Base-by-base conservation (phyloP, 495 filamentous ascomycete species). In the Hypoxylon cercidicola region DNA sequence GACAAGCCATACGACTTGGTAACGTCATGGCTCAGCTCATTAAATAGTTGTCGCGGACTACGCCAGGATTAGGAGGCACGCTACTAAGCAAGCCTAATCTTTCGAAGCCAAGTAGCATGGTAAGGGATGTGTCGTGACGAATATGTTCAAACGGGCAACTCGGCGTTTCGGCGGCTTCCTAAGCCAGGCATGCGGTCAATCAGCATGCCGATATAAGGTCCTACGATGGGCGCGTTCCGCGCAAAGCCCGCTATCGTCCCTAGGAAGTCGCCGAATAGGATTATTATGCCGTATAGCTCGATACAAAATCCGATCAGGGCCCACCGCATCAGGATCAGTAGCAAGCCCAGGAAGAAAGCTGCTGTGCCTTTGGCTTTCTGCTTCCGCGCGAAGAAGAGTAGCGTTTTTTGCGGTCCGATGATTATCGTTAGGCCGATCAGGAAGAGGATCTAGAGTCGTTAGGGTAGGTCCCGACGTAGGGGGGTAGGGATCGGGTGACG, bases 181-280 rank as follows among this genome's bases (percentile, higher is more conserved):
- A 89, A 79, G 10, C 88, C 86, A 55, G 61, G 61, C 15, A 85
- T 68, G 59, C 83, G 79, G 73, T 94, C 89, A 58, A 94, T 77
- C 3, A 77, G 82, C 62, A 82, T 72, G 63, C 89, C 88, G 69
- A 97, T 88, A 64, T 91, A 94, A 7, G 92, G 90, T 19, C 93
- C 93, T 9, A 97, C 79, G 11, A 97, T 86, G 0, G 95, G 95
- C 13, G 97, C 77, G 71, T 90, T 93, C 34, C 88, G 87, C 20
- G 90, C 89, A 73, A 98, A 97, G 54, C 91, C 86, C 0, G 88
- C 89, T 59, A 97, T 92, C 12, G 94, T 97, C n/a, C 91, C 87
- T 37, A 97, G 84, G 76, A 97, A 97, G 74, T 99, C 95, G 18
- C 94, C 93, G 80, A 99, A 99, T 44, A 99, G 81, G 23, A 96